phyloP scores from a whole-genome alignment of 345 rosid genomes.

The Aegle marmelos region DNA sequence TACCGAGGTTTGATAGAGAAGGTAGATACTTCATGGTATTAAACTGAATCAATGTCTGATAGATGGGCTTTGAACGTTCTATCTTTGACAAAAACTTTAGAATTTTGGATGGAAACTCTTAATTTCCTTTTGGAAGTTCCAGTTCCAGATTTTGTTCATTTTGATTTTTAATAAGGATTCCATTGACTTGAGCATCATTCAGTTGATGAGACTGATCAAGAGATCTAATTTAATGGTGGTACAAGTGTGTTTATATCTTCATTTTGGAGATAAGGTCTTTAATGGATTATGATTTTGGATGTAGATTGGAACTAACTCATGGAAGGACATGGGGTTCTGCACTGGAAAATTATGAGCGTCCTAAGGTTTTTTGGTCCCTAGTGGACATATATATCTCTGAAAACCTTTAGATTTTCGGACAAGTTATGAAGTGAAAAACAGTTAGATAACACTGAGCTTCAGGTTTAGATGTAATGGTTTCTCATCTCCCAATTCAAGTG shows the following conservation, averaged over 20 bases:
- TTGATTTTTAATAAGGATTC: neutral
- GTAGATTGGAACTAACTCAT: constrained; percentile 1
- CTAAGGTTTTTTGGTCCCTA: neutral
- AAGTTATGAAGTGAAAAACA: neutral
- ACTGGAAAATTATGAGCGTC: neutral
- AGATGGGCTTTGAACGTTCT: neutral
- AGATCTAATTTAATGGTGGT: neutral
- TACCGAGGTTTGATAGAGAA: constrained; percentile 84
- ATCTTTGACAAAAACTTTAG: neutral
- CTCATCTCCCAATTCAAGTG: neutral
- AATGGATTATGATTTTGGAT: neutral
- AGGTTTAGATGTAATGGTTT: neutral
- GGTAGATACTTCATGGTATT: constrained; percentile 36
- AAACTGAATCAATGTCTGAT: constrained; percentile 4
- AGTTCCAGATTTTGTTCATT: neutral
- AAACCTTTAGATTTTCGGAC: neutral
- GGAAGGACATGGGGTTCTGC: neutral
- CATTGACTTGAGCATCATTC: neutral
- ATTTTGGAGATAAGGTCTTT: neutral
- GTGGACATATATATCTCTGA: neutral
- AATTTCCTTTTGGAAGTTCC: neutral
- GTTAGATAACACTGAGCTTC: too few relatives aligned
- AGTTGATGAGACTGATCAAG: neutral
- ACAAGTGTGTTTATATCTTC: neutral
- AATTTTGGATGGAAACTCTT: neutral